Conservation (phyloP, 352 stramenopile genomes). For the Globisporangium cederbergense region DNA sequence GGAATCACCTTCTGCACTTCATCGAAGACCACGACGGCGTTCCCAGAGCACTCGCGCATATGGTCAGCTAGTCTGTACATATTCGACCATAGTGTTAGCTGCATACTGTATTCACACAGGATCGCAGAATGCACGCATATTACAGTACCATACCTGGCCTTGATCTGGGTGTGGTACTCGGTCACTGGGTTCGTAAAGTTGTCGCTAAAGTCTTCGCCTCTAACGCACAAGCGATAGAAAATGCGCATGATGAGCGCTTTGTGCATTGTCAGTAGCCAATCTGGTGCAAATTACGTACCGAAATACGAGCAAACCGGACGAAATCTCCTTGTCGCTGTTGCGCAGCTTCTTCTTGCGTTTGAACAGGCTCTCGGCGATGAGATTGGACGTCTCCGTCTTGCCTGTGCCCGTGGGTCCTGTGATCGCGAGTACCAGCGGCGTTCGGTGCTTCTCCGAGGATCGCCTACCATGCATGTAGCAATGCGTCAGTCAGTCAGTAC, state of each 20-base stretch:
- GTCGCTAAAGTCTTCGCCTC: slow-evolving; percentile 84
- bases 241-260: background rate
- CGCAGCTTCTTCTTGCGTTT: slow-evolving; percentile 69
- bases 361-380: slow-evolving; percentile 82
- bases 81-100: background rate
- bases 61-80: slow-evolving; percentile 66
- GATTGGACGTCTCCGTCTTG: slow-evolving; percentile 89
- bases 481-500: background rate
- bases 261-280: background rate
- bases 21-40: slow-evolving; percentile 89
- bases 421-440: slow-evolving; percentile 84
- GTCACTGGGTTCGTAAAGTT: slow-evolving; percentile 79
- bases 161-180: slow-evolving; percentile 85
- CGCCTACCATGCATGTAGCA: slow-evolving; percentile 23
- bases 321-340: slow-evolving; percentile 62
- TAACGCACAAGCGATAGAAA: slow-evolving; percentile 17
- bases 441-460: slow-evolving; percentile 48
- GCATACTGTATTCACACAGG: too few species aligned
- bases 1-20: slow-evolving; percentile 91
- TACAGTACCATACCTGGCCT: slow-evolving; percentile 39
- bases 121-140: too few species aligned
- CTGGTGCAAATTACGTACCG: slow-evolving; percentile 5
- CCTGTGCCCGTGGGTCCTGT: slow-evolving; percentile 87
- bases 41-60: slow-evolving; percentile 75
- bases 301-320: slow-evolving; percentile 54